Evolutionary conservation across 192 early-diverging fungal genomes (phyloP), one percentile per base, ranked within the genome.

Genomic region (Phycomyces nitens): DNA sequence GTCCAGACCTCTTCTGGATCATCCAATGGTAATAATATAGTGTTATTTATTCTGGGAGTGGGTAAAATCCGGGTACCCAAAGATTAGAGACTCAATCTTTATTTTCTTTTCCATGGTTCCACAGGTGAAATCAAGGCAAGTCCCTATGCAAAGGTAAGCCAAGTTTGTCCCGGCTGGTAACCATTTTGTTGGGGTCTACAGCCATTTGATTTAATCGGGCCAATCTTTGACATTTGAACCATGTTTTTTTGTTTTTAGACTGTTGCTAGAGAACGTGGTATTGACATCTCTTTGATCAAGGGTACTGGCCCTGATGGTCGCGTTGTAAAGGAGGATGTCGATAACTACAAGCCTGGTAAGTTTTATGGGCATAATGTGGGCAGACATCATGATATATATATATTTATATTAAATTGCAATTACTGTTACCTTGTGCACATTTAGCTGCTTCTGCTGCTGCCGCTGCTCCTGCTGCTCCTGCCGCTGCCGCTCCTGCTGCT

Each of bases 291-390:
- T 53, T 76, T 84, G 43, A 76, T 99, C 62, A 77, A 79, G 58
- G 97, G 94, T 56, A 84, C 93, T 63, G 97, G 95, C 24, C 95
- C 95, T 43, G 71, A 84, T 52, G 94, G 94, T 61, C 87, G 95
- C 61, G 90, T 99, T 62, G 72, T 93, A 52, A 97, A 97, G 85
- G 82, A 85, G 44, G 97, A 99, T 72, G 87, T 99, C 40, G 84
- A 92, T 64, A 80, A 70, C 62, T 92, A 60, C 69, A 82, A 76
- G 54, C 76, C 73, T 66, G 71, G 77, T 80, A 73, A 53, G 68
- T 58, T 10, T 58, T 15, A 23, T 21, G 23, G 53, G n/a, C n/a
- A n/a, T n/a, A n/a, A n/a, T n/a, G n/a, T n/a, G n/a, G n/a, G n/a
- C n/a, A n/a, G n/a, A n/a, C n/a, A n/a, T n/a, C n/a, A n/a, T n/a